phyloP scores from a whole-genome alignment of 257 asterid species.

The Cordia subcordata region DNA sequence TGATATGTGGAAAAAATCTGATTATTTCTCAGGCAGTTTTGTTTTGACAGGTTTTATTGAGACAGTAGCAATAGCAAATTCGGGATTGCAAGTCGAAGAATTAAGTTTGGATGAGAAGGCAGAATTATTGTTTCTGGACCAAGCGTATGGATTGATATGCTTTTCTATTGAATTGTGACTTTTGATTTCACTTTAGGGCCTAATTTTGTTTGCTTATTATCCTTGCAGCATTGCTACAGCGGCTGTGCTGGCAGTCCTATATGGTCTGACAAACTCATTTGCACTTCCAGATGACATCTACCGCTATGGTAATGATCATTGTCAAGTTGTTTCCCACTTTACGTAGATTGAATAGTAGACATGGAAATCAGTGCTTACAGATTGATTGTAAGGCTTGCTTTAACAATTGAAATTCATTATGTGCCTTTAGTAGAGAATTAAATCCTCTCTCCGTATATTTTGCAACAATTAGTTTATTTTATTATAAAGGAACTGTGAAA shows the following conservation, averaged over 20 bases:
- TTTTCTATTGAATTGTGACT: neutral
- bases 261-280: slow-evolving; percentile 78
- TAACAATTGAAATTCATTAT: neutral
- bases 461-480: neutral
- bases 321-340: slow-evolving; percentile 2
- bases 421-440: neutral
- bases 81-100: slow-evolving; percentile 59
- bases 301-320: slow-evolving; percentile 60
- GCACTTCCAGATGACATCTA: slow-evolving; percentile 86
- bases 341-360: neutral
- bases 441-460: too few relatives aligned
- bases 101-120: slow-evolving; percentile 89
- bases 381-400: neutral
- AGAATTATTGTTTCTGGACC: slow-evolving; percentile 75
- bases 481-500: neutral
- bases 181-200: slow-evolving; percentile 7
- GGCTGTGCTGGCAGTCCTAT: slow-evolving; percentile 78
- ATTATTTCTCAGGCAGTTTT: slow-evolving; percentile 86
- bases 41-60: slow-evolving; percentile 96
- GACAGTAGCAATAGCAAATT: slow-evolving; percentile 64
- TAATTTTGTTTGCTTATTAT: slow-evolving; percentile 18
- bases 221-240: slow-evolving; percentile 66
- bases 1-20: slow-evolving; percentile 27
- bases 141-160: slow-evolving; percentile 45
- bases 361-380: neutral